A percentile compares a stretch with the other conserved stretches of the same genome.
Evolutionary conservation across 257 asterid species (phyloP).

Genomic region (Solanum chiquidenum): DNA sequence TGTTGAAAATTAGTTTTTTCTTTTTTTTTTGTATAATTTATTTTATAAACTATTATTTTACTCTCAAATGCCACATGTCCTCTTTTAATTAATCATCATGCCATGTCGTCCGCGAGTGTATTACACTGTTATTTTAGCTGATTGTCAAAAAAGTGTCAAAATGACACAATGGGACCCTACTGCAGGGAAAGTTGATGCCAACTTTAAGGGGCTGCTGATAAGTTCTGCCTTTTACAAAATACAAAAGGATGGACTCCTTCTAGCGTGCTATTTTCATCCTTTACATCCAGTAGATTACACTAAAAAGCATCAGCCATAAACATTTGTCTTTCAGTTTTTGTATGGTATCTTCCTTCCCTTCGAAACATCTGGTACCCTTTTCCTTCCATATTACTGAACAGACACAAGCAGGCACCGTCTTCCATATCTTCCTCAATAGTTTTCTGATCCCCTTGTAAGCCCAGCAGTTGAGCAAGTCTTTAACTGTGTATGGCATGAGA

Average conservation of each 20-base stretch:
- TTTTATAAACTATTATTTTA: too few species aligned
- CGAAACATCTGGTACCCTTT: not conserved
- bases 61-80: not conserved
- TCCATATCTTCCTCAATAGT: not conserved
- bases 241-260: not conserved
- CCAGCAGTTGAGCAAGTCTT: not conserved
- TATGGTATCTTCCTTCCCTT: not conserved
- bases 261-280: not conserved
- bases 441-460: not conserved
- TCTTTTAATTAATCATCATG: not conserved
- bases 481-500: not conserved
- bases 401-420: not conserved
- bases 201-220: not conserved
- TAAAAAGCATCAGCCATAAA: not conserved
- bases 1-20: not conserved
- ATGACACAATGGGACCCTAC: not conserved
- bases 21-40: too few species aligned
- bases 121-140: not conserved
- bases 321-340: not conserved
- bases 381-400: not conserved
- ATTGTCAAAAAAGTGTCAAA: not conserved
- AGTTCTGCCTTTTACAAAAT: not conserved
- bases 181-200: not conserved
- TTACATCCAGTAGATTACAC: not conserved
- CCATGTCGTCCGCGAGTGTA: not conserved